phyloP scores from a whole-genome alignment of 768 basidiomycete species.

The Boletus edulis region DNA sequence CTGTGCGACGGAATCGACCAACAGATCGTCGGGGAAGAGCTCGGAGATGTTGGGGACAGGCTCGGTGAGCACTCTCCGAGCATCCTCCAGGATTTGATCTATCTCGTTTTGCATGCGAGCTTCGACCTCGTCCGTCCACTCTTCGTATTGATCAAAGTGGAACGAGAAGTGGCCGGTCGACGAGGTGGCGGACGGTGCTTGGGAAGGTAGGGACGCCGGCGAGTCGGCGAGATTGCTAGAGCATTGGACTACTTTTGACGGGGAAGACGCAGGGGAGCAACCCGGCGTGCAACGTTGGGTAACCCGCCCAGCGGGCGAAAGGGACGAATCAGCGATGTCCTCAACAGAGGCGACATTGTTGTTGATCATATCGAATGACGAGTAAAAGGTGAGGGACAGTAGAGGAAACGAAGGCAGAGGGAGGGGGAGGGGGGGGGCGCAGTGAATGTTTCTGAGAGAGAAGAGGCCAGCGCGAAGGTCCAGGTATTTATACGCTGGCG shows the following conservation, averaged over 20 bases:
- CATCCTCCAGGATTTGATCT: too few relatives aligned
- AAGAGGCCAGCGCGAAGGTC: too few relatives aligned
- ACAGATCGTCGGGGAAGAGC: slow-evolving; percentile 10
- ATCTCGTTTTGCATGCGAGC: slow-evolving; percentile 6
- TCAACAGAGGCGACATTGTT: too few relatives aligned
- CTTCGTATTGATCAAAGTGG: slow-evolving; percentile 7
- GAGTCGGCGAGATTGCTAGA: background rate
- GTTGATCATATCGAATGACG: too few relatives aligned
- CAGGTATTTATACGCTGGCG: too few relatives aligned
- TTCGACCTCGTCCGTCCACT: slow-evolving; percentile 16
- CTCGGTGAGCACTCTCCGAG: slow-evolving; percentile 4
- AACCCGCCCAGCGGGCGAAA: background rate
- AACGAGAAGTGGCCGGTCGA: slow-evolving; percentile 7
- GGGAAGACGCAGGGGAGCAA: background rate
- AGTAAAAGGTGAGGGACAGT: too few relatives aligned
- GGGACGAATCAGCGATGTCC: too few relatives aligned
- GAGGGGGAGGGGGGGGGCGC: too few relatives aligned
- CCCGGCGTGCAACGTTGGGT: background rate
- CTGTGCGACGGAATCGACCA: background rate
- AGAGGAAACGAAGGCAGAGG: too few relatives aligned
- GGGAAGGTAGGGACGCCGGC: background rate
- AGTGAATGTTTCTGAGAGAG: too few relatives aligned
- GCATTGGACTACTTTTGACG: background rate
- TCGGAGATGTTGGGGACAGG: slow-evolving; percentile 12
- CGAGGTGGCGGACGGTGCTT: background rate